These are phyloP conservation scores for Meyerozyma athensensis DNA, from an alignment of 1,139 yeast genomes.

Conservation along the genomic window DNA sequence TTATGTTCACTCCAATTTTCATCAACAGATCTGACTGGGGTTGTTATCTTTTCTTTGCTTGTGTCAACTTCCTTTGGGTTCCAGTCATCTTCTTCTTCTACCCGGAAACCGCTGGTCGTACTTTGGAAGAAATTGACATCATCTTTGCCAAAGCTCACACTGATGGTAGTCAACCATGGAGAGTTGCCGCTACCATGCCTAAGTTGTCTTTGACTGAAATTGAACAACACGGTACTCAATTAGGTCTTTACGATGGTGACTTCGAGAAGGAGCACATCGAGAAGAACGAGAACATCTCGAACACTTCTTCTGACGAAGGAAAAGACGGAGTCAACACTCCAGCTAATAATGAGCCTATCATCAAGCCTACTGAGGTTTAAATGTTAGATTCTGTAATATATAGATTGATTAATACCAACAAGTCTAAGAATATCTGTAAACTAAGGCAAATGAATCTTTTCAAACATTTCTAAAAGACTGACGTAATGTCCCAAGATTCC, in stretches of 20 bases:
- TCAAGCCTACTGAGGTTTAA: conserved; percentile 4
- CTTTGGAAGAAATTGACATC: conserved; percentile 45
- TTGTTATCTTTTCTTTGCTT: conserved; percentile 41
- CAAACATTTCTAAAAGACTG: conserved; percentile 69
- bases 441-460: conserved; percentile 14
- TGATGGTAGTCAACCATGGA: conserved; percentile 44
- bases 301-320: conserved; percentile 11
- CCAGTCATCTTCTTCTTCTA: conserved; percentile 44
- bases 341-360: not conserved
- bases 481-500: conserved; percentile 85
- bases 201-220: conserved; percentile 41
- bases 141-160: conserved; percentile 44
- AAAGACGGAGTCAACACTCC: not conserved
- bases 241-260: conserved; percentile 45
- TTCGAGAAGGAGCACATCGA: conserved; percentile 34
- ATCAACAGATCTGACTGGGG: conserved; percentile 37
- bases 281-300: conserved; percentile 26
- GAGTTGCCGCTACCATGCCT: conserved; percentile 50
- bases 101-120: conserved; percentile 47
- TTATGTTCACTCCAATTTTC: conserved; percentile 45
- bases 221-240: conserved; percentile 42
- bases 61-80: conserved; percentile 30
- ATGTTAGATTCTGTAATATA: not conserved
- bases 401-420: conserved; percentile 3
- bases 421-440: not conserved